Evolutionary conservation across 371 early-diverging fungal genomes (phyloP).

Genomic region (Catenaria anguillulae): DNA sequence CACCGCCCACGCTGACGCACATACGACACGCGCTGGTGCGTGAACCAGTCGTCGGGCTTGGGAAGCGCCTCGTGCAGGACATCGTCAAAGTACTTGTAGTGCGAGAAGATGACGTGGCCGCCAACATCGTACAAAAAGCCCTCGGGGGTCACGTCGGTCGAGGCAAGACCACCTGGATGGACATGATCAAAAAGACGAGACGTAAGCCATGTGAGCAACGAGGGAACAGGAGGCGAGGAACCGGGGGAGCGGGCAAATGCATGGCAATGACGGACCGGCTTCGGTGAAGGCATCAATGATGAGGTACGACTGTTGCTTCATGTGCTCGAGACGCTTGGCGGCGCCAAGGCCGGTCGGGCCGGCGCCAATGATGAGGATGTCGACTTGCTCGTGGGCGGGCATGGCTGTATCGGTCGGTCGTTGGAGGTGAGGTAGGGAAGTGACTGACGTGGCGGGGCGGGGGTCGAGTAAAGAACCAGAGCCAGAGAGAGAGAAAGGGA

Average conservation of each 20-base stretch:
- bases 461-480: too few relatives aligned
- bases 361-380: constrained; percentile 19
- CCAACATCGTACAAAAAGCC: constrained; percentile 21
- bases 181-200: too few relatives aligned
- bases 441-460: too few relatives aligned
- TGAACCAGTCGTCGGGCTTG: constrained; percentile 16
- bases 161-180: constrained; percentile 16
- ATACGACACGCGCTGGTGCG: constrained; percentile 18
- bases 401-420: too few relatives aligned
- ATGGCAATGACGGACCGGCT: constrained; percentile 7
- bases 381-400: constrained; percentile 11
- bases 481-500: too few relatives aligned
- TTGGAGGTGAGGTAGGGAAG: too few relatives aligned
- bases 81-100: constrained; percentile 19
- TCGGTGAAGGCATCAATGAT: constrained; percentile 14
- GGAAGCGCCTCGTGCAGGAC: constrained; percentile 15
- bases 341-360: constrained; percentile 23
- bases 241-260: too few relatives aligned
- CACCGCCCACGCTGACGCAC: constrained; percentile 16
- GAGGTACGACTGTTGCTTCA: constrained; percentile 13
- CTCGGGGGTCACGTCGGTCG: constrained; percentile 18
- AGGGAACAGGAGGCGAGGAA: too few relatives aligned
- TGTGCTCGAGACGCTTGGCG: constrained; percentile 16
- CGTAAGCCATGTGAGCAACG: too few relatives aligned
- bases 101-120: constrained; percentile 21